Base-by-base conservation (phyloP, 2,329 filamentous ascomycete genomes). In the Ceratocystis destructans region DNA sequence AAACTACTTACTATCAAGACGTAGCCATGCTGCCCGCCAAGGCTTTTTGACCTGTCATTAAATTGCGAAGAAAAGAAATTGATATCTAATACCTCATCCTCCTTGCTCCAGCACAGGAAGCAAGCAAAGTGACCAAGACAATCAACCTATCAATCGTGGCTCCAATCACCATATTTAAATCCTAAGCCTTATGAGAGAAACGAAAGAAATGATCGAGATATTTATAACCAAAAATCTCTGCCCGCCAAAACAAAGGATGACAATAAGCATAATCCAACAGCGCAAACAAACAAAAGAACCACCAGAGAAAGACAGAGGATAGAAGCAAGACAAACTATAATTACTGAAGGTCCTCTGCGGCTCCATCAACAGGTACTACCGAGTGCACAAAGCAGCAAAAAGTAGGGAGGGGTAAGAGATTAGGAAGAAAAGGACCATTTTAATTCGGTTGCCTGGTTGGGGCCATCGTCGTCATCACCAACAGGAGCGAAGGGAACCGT, bases 201-300 rank as follows among this genome's bases (percentile, higher is more conserved):
- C 50, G 10, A 55, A 55, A 22, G n/a, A 20, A 59, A 59, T 17
- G 28, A 17, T 37, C 33, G 28, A 3, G 6, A 37, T 37, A n/a
- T 20, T n/a, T 31, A 8, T 20, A 59, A 8, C 5, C 28, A 22
- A 37, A 37, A 59, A 37, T 20, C 28, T 59, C 5, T n/a, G 15
- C 31, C 15, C 28, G 12, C 55, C 17, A 15, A 12, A 59, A 20
- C 55, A 59, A 28, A 59, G n/a, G 15, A 59, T 59, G 55, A 59
- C 28, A 59, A 59, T 59, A 59, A 59, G 55, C 55, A 59, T 59
- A 59, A 59, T 37, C 55, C 28, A 59, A 59, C 31, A 59, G 3
- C 55, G 8, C 31, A 45, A 62, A 62, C 5, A 41, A 62, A 46
- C 37, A 20, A 31, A 45, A 62, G 31, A 44, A 62, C 20, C 31